These are phyloP conservation scores for Gossypium turneri DNA, from an alignment of 345 rosid species.

Conservation along the genomic window DNA sequence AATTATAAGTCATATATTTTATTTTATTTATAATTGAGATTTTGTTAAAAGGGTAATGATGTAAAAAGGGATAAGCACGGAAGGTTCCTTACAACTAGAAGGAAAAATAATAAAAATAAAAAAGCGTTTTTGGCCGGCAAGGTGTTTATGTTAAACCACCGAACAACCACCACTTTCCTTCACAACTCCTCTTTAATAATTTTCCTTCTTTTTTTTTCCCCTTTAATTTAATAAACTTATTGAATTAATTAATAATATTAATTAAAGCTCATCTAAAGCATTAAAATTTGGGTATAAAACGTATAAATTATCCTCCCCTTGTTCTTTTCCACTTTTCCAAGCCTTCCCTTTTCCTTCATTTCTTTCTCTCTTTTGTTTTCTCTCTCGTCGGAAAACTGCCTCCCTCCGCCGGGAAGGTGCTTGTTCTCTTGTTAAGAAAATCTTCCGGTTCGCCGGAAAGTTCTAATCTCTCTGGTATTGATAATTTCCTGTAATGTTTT, in stretches of 20 bases:
- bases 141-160: constrained; percentile 95
- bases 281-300: constrained; percentile 50
- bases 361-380: constrained; percentile 20
- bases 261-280: constrained; percentile 23
- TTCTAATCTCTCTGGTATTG: neutral
- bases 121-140: constrained; percentile 81
- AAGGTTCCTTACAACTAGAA: constrained; percentile 24
- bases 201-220: constrained; percentile 8
- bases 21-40: too few relatives aligned
- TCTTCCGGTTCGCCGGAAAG: constrained; percentile 17
- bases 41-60: constrained; percentile 15
- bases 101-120: constrained; percentile 14
- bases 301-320: constrained; percentile 45
- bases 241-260: neutral
- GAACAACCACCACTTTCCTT: constrained; percentile 81
- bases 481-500: constrained; percentile 13
- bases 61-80: constrained; percentile 15
- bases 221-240: constrained; percentile 10
- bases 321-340: constrained; percentile 62
- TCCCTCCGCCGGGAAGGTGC: constrained; percentile 21
- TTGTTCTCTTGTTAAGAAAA: constrained; percentile 19
- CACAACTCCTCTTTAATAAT: constrained; percentile 33
- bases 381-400: constrained; percentile 44
- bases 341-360: constrained; percentile 24
- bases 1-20: too few relatives aligned